Evolutionary conservation across 2,329 filamentous ascomycete genomes (phyloP), one percentile per base, ranked within the genome.

Genomic region (Cordyceps cicadae): DNA sequence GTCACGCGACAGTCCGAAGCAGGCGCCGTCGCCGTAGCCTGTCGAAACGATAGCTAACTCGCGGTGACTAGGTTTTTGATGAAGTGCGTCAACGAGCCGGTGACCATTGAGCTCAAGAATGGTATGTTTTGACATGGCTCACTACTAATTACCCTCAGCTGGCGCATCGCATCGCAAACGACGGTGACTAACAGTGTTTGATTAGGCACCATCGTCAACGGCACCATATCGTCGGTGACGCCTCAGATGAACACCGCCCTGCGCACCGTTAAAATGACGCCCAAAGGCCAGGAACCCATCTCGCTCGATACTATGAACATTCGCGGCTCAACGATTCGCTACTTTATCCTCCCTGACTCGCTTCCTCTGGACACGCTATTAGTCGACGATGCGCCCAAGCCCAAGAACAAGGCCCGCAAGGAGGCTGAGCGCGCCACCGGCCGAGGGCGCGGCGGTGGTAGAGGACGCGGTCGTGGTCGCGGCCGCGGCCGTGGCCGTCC

Each of bases 351-450:
- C 12, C 94, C 94, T 61, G 94, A 99, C 78, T 94, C 90, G 65
- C 83, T 99, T 70, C 93, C 93, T 45, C 84, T 99, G 66, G 94
- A 99, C 76, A 97, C 93, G 46, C 83, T 99, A 58, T 83, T 99
- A 64, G 92, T 99, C 68, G 94, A 99, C 74, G 94, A 99, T 77
- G 87, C 91, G 70, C 92, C 93, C 56, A 99, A 99, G 81, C 93
- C 94, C 63, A 97, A 97, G 88, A 99, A 99, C 80, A 99, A 99
- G 86, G 93, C 94, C 29, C 86, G 93, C 72, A 99, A 99, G 82
- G 94, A 97, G 78, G 82, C 81, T 37, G 83, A 85, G 62, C 79
- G 87, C 53, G 73, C 80, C 49, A 81, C 80, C 49, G 81, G 81
- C 50, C 79, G 80, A 11, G 74, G 80, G 21, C 72, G 81, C 54